A percentile compares a stretch with the other conserved stretches of the same genome.
phyloP scores from a whole-genome alignment of 805 yeast genomes.

The Kluyveromyces starmeri region DNA sequence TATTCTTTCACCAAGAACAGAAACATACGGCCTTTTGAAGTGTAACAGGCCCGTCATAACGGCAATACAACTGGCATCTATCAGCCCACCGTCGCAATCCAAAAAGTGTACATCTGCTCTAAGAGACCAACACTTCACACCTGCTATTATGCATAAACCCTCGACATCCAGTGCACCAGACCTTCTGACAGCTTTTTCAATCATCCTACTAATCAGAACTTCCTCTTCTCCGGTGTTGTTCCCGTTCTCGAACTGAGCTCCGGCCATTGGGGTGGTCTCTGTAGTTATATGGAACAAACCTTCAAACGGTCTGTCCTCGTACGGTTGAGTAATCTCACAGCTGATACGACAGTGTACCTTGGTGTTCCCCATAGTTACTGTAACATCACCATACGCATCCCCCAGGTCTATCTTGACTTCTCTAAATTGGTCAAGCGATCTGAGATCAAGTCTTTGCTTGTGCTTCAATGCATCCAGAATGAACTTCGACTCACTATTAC shows the following conservation, averaged over 20 bases:
- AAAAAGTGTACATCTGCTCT: slow-evolving; percentile 85
- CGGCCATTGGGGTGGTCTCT: slow-evolving; percentile 85
- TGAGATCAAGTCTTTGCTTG: slow-evolving; percentile 59
- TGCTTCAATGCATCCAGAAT: slow-evolving; percentile 53
- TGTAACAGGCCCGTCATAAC: slow-evolving; percentile 81
- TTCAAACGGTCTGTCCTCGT: slow-evolving; percentile 88
- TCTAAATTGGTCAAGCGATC: slow-evolving; percentile 57
- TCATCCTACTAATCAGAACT: slow-evolving; percentile 65
- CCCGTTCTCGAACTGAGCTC: slow-evolving; percentile 71
- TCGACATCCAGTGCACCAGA: slow-evolving; percentile 89
- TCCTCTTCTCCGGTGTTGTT: slow-evolving; percentile 69
- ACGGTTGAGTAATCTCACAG: slow-evolving; percentile 70
- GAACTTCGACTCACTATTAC: slow-evolving; percentile 55
- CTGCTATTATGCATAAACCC: slow-evolving; percentile 82
- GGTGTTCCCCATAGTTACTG: slow-evolving; percentile 70
- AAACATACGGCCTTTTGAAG: slow-evolving; percentile 74
- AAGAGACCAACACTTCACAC: slow-evolving; percentile 82
- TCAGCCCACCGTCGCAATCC: slow-evolving; percentile 86
- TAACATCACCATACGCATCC: slow-evolving; percentile 71
- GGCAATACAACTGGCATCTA: slow-evolving; percentile 85
- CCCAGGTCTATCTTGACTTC: slow-evolving; percentile 57
- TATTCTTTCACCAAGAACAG: slow-evolving; percentile 56
- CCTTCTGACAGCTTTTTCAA: slow-evolving; percentile 87
- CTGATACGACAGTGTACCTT: slow-evolving; percentile 42
- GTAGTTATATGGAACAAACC: slow-evolving; percentile 79